A percentile compares a stretch with the other conserved stretches of the same genome.
Evolutionary conservation across 176 grass and related monocot genomes (phyloP).

Genomic region (Aegilops speltoides): DNA sequence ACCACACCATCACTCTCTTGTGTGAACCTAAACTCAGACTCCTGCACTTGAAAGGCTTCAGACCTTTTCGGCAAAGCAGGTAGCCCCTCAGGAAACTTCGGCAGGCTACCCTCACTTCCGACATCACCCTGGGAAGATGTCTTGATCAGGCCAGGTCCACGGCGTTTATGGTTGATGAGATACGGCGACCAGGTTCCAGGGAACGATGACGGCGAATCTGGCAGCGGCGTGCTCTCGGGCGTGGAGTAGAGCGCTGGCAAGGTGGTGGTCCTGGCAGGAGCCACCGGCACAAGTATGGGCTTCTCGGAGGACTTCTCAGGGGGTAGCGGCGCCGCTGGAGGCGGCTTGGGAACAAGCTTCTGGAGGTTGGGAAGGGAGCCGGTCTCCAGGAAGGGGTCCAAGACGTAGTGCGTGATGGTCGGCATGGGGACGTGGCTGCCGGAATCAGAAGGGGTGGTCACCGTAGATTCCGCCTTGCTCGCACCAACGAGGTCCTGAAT

Average conservation of each 20-base stretch:
- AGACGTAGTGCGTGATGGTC: conserved; percentile 57
- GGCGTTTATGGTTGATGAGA: conserved; percentile 82
- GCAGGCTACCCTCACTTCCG: background rate
- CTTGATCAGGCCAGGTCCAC: conserved; percentile 61
- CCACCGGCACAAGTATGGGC: conserved; percentile 23
- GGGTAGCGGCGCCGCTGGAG: conserved; percentile 7
- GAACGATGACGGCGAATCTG: conserved; percentile 74
- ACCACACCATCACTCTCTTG: background rate
- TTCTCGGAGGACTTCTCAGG: conserved; percentile 26
- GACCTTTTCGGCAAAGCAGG: conserved; percentile 21
- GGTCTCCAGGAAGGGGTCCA: conserved; percentile 64
- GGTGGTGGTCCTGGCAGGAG: conserved; percentile 43
- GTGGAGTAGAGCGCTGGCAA: conserved; percentile 74
- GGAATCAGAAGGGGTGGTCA: background rate
- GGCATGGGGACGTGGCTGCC: conserved; percentile 48
- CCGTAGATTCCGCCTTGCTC: conserved; percentile 14
- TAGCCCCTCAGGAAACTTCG: background rate
- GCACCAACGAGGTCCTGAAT: conserved; percentile 44
- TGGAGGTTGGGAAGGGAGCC: conserved; percentile 31
- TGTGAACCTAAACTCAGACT: conserved; percentile 28
- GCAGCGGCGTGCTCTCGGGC: conserved; percentile 60
- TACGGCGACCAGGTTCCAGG: conserved; percentile 73
- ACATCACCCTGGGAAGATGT: conserved; percentile 40
- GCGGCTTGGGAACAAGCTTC: conserved; percentile 28
- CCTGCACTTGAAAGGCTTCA: conserved; percentile 16